A percentile compares a stretch with the other conserved stretches of the same genome.
These are phyloP conservation scores for Cynara cardunculus DNA, from an alignment of 129 eudicot species.

Conservation along the genomic window DNA sequence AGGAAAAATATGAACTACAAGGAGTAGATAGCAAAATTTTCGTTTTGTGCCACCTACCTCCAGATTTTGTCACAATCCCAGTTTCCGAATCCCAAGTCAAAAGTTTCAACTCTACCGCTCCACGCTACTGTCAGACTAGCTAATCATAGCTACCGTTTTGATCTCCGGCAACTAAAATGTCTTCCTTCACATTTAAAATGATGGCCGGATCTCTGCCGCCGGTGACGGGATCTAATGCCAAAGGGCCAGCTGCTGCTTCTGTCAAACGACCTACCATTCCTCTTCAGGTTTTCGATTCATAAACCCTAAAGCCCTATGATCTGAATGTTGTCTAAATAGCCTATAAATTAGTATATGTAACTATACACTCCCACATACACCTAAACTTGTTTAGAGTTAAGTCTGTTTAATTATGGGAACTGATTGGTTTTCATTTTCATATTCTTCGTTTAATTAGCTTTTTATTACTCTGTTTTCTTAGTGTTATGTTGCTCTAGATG, in stretches of 20 bases:
- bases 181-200: constrained; percentile 30
- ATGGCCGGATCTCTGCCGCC: constrained; percentile 36
- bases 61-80: constrained; percentile 1
- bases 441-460: neutral
- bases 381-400: neutral
- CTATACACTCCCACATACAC: neutral
- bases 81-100: constrained; percentile 28
- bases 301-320: neutral
- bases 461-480: neutral
- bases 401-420: neutral
- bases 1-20: neutral
- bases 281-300: constrained; percentile 39
- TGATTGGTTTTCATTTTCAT: neutral
- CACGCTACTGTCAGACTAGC: neutral
- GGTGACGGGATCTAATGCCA: constrained; percentile 26
- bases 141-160: constrained; percentile 14
- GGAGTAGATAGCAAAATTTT: constrained; percentile 1
- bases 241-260: constrained; percentile 19
- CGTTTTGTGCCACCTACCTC: constrained; percentile 13
- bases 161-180: constrained; percentile 34
- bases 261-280: constrained; percentile 29
- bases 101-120: neutral
- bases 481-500: neutral
- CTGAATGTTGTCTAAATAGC: neutral
- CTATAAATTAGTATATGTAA: neutral